A percentile compares a stretch with the other conserved stretches of the same genome.
These are phyloP conservation scores for Colletotrichum orbiculare DNA, from an alignment of 2,329 filamentous ascomycete genomes.

Conservation along the genomic window DNA sequence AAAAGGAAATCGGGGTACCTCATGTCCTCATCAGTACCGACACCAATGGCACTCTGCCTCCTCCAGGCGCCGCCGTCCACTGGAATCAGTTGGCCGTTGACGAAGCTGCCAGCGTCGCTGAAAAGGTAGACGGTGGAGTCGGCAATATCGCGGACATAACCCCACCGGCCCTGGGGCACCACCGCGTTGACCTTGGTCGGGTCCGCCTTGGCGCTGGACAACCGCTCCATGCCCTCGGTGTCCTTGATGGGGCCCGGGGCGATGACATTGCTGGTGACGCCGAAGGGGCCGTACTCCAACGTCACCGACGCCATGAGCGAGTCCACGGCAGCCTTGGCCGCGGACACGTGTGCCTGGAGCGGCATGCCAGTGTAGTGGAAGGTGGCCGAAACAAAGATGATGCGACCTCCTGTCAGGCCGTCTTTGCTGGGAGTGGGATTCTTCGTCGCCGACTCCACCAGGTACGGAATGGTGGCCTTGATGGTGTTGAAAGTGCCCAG, in stretches of 20 bases:
- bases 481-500: slow-evolving; percentile 94
- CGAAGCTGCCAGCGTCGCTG: slow-evolving; percentile 84
- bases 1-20: slow-evolving; percentile 64
- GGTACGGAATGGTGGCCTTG: slow-evolving; percentile 88
- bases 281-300: slow-evolving; percentile 89
- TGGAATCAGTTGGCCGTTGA: slow-evolving; percentile 85
- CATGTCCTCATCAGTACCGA: slow-evolving; percentile 61
- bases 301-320: slow-evolving; percentile 82
- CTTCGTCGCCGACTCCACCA: slow-evolving; percentile 77
- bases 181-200: slow-evolving; percentile 48
- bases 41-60: slow-evolving; percentile 56
- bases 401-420: slow-evolving; percentile 79
- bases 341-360: slow-evolving; percentile 88
- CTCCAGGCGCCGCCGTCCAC: slow-evolving; percentile 74
- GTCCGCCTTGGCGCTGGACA: slow-evolving; percentile 56
- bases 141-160: slow-evolving; percentile 86
- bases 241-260: slow-evolving; percentile 86
- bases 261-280: slow-evolving; percentile 89
- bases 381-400: slow-evolving; percentile 90
- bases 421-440: slow-evolving; percentile 69
- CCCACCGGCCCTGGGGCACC: slow-evolving; percentile 81
- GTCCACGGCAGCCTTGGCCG: slow-evolving; percentile 92
- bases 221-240: slow-evolving; percentile 82
- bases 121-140: slow-evolving; percentile 93
- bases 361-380: slow-evolving; percentile 91